Evolutionary conservation across 2,329 filamentous ascomycete genomes (phyloP), one percentile per base, ranked within the genome.

Genomic region (Lachnellula suecica): DNA sequence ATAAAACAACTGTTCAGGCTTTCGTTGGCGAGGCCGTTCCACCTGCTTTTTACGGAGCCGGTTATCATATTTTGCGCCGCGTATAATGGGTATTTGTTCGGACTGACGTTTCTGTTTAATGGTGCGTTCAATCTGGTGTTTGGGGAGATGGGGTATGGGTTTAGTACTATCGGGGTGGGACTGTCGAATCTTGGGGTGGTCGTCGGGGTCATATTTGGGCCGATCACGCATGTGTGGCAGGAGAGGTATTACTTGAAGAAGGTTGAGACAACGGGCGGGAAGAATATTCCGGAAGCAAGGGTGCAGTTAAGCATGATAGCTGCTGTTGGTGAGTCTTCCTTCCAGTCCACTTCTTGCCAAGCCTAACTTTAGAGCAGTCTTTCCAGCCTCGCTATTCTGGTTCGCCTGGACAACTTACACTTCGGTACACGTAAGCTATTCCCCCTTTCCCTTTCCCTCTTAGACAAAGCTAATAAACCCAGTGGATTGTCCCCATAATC

Each of bases 1-100:
- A 19, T 27, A 13, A 43, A 19, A 8, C 40, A 52, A 8, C 19
- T 59, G 7, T 31, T 51, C 15, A 34, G 53, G 35, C 48, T 41
- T 10, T 52, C 50, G 2, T 40, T 58, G 5, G 50, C 45, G n/a
- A 47, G 55, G n/a, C 76, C 76, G 0, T 66, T 79, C 15, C 72
- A 80, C 61, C 80, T 85, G 58, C 81, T 75, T 9, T 53, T 82
- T 61, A 78, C 80, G 60, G 81, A 85, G 52, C 81, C 82, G 0
- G 79, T 82, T 10, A 75, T 87, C 56, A 65, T 83, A 56, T 84
- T 85, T 63, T 75, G 80, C 1, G 78, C 83, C 59, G 53, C 83
- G 37, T 87, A 86, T 68, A 81, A 77, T 9, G 77, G 75, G 51
- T 75, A 85, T 58, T 76, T 81, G 59, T 87, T 84, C 66, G 79